Percentiles rank a stretch among this genome's conserved stretches.
These are phyloP conservation scores for Rhodocollybia butyracea DNA, from an alignment of 768 basidiomycete species.

Conservation along the genomic window DNA sequence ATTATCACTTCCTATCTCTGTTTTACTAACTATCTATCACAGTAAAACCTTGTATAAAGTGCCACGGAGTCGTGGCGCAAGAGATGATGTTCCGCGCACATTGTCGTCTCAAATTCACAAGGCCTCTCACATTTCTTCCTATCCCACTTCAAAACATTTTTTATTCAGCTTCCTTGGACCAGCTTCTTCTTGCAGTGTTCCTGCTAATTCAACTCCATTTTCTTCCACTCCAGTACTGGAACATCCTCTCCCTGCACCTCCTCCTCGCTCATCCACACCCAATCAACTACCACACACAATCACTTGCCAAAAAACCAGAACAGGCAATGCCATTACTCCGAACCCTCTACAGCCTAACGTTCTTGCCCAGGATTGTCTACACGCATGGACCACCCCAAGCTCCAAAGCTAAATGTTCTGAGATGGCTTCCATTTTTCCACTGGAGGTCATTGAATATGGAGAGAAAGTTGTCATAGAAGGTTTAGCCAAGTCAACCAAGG, in stretches of 20 bases:
- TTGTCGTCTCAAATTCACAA: background rate
- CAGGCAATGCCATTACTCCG: background rate
- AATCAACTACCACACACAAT: background rate
- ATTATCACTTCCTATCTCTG: background rate
- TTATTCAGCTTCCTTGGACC: background rate
- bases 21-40: background rate
- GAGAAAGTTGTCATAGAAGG: background rate
- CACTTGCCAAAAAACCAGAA: background rate
- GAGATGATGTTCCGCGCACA: background rate
- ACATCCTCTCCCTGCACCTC: background rate
- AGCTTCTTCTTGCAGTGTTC: too few species aligned
- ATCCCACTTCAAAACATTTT: background rate
- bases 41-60: background rate
- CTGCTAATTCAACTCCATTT: background rate
- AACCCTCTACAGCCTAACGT: background rate
- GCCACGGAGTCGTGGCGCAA: background rate
- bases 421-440: background rate
- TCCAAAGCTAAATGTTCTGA: background rate
- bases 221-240: background rate
- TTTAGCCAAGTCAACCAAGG: constrained; percentile 11
- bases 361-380: background rate
- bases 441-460: background rate
- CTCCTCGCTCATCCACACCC: background rate
- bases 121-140: background rate
- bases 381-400: background rate